A percentile compares a stretch with the other conserved stretches of the same genome.
These are phyloP conservation scores for Tuber calosporum DNA, from an alignment of 495 filamentous ascomycete genomes.

Conservation along the genomic window DNA sequence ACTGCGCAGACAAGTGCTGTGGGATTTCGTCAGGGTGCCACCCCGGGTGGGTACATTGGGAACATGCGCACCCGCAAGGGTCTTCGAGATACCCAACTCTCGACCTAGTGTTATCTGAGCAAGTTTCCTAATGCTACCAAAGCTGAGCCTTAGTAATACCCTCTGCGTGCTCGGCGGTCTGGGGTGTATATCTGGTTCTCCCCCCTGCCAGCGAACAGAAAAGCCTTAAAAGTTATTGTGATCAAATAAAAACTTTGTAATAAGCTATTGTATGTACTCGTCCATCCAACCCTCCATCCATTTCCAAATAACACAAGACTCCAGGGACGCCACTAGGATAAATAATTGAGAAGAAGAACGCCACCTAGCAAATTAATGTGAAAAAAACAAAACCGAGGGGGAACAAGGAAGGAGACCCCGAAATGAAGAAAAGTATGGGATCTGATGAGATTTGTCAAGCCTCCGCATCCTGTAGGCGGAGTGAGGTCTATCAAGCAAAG, in stretches of 20 bases:
- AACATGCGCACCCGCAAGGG: background rate
- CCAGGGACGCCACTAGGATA: background rate
- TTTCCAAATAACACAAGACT: slow-evolving; percentile 1
- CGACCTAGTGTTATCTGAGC: no score
- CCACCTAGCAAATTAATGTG: background rate
- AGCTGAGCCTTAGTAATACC: no score
- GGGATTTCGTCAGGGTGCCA: background rate
- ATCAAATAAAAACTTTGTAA: background rate
- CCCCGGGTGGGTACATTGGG: background rate
- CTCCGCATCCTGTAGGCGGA: background rate
- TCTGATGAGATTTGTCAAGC: background rate
- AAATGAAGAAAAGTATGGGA: background rate
- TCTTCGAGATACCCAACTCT: background rate
- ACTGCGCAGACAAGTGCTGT: background rate
- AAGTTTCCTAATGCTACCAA: no score
- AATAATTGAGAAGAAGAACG: background rate
- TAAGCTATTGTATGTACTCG: background rate
- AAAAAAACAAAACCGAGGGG: background rate
- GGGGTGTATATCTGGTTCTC: no score
- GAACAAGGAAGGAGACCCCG: background rate
- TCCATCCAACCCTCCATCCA: background rate
- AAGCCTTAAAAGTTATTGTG: background rate
- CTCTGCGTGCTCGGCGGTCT: no score
- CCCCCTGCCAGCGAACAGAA: background rate
- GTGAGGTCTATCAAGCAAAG: background rate